Percentiles rank a stretch among this genome's conserved stretches.
phyloP scores from a whole-genome alignment of 2,329 filamentous ascomycete species.

The Clarireedia monteithiana region DNA sequence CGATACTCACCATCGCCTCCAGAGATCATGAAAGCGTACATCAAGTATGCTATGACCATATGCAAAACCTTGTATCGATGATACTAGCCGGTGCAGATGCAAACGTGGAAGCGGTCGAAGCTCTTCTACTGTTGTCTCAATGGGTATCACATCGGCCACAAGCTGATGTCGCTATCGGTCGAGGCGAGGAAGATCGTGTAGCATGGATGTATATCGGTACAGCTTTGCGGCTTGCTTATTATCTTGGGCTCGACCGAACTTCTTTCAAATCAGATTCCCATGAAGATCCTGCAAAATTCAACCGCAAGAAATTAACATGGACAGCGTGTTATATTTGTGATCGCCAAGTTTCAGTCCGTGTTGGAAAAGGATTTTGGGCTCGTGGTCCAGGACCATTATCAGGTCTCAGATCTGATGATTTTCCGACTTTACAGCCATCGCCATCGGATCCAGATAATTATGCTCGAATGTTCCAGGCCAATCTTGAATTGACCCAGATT shows the following conservation, averaged over 20 bases:
- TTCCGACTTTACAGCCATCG: slow-evolving; percentile 52
- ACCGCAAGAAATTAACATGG: slow-evolving; percentile 61
- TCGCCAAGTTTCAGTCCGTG: slow-evolving; percentile 60
- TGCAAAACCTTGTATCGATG: slow-evolving; percentile 60
- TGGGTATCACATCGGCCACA: slow-evolving; percentile 43
- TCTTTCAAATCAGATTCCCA: slow-evolving; percentile 54
- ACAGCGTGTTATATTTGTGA: slow-evolving; percentile 56
- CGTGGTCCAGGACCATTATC: slow-evolving; percentile 60
- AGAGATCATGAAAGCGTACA: slow-evolving; percentile 61
- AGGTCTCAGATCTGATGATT: slow-evolving; percentile 35
- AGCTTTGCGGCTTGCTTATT: slow-evolving; percentile 62
- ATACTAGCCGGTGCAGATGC: slow-evolving; percentile 59
- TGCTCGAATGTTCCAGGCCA: slow-evolving; percentile 62
- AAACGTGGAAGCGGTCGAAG: slow-evolving; percentile 64
- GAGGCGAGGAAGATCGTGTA: slow-evolving; percentile 66
- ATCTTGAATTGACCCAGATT: slow-evolving; percentile 61
- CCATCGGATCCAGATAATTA: slow-evolving; percentile 56
- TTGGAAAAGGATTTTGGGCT: slow-evolving; percentile 68
- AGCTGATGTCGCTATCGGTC: slow-evolving; percentile 41
- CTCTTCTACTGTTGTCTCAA: slow-evolving; percentile 60
- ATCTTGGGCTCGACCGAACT: slow-evolving; percentile 61
- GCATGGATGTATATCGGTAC: slow-evolving; percentile 73
- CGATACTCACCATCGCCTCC: slow-evolving; percentile 62
- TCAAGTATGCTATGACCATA: slow-evolving; percentile 58
- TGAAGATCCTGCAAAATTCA: slow-evolving; percentile 50